These are phyloP conservation scores for Marchantia polymorpha DNA, from an alignment of 225 moss, liverwort and hornwort genomes.

Conservation along the genomic window DNA sequence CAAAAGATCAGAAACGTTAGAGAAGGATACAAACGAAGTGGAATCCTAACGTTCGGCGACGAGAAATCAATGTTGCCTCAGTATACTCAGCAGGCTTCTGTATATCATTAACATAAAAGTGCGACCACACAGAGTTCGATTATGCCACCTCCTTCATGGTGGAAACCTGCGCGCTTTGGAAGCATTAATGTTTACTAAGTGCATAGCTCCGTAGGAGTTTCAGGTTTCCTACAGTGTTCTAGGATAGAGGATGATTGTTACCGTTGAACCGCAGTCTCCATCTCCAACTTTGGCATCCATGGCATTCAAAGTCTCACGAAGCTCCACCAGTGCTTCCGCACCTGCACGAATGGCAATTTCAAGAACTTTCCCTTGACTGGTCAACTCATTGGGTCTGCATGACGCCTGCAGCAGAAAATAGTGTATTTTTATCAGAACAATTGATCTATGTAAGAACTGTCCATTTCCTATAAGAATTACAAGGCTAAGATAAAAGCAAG, in stretches of 20 bases:
- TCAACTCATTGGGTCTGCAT: constrained; percentile 74
- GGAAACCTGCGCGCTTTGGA: too few relatives aligned
- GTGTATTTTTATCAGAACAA: constrained; percentile 7
- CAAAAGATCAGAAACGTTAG: neutral
- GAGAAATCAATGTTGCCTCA: neutral
- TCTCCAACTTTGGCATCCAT: constrained; percentile 88
- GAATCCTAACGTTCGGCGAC: neutral
- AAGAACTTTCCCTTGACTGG: constrained; percentile 62
- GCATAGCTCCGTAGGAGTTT: too few relatives aligned
- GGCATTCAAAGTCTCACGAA: constrained; percentile 67
- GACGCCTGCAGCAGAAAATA: constrained; percentile 59
- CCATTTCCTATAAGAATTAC: neutral
- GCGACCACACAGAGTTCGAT: neutral
- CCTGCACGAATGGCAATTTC: constrained; percentile 83
- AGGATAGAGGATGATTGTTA: constrained; percentile 23
- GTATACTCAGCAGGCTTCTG: neutral
- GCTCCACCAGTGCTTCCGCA: constrained; percentile 64
- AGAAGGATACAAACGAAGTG: neutral
- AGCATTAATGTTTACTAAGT: neutral
- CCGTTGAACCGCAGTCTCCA: constrained; percentile 97
- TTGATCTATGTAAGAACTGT: neutral
- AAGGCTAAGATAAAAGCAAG: neutral
- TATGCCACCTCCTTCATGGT: neutral
- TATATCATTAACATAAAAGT: neutral
- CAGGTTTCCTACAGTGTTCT: neutral